Percentiles rank a stretch among this genome's conserved stretches.
Conservation (phyloP, 495 filamentous ascomycete genomes). For the Friedmanniomyces simplex region DNA sequence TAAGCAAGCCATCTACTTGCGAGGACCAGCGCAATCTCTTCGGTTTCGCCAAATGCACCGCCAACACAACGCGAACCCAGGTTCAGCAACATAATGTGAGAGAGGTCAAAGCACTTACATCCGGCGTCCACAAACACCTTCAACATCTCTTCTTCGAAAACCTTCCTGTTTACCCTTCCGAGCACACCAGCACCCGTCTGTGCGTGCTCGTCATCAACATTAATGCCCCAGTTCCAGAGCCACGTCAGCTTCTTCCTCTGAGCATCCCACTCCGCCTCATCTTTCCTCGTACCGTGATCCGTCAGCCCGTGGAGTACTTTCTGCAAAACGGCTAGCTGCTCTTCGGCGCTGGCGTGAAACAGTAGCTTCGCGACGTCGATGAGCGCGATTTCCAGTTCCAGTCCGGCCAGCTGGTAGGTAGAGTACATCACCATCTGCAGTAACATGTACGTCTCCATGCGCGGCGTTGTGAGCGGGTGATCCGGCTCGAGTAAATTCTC, state of each 20-base stretch:
- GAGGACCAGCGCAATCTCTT: background rate
- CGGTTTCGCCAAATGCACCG: background rate
- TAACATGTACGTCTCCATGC: slow-evolving; percentile 47
- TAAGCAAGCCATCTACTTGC: background rate
- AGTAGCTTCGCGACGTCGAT: slow-evolving; percentile 49
- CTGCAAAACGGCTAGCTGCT: slow-evolving; percentile 55
- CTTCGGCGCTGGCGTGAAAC: slow-evolving; percentile 47
- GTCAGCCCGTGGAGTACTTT: slow-evolving; percentile 48
- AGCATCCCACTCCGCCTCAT: slow-evolving; percentile 57
- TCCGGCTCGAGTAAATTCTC: slow-evolving; percentile 48
- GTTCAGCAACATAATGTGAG: background rate
- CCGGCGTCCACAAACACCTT: slow-evolving; percentile 59
- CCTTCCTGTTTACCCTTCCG: slow-evolving; percentile 50
- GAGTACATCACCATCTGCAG: slow-evolving; percentile 60
- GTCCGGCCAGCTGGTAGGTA: slow-evolving; percentile 49
- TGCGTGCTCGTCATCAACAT: slow-evolving; percentile 27
- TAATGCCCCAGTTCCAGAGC: slow-evolving; percentile 68
- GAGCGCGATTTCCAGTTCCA: slow-evolving; percentile 50
- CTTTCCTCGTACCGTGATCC: slow-evolving; percentile 34
- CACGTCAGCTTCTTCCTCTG: slow-evolving; percentile 62
- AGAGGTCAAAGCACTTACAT: slow-evolving; percentile 38
- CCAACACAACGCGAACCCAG: background rate
- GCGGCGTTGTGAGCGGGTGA: slow-evolving; percentile 61
- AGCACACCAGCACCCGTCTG: slow-evolving; percentile 52
- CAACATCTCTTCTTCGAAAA: slow-evolving; percentile 64